phyloP scores from a whole-genome alignment of 192 early-diverging fungal species.

The Diversispora epigaea region DNA sequence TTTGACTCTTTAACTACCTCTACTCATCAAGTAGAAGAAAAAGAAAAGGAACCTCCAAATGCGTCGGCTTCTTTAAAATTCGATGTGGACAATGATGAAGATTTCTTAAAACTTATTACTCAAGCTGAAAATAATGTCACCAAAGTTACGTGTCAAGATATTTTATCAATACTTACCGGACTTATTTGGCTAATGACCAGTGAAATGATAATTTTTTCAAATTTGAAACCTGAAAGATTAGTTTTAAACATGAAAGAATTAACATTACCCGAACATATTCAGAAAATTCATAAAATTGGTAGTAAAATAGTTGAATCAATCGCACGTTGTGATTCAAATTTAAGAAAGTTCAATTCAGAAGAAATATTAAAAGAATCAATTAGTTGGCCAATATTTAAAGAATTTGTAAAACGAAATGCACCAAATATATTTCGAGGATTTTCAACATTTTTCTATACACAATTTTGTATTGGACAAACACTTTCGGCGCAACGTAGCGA shows the following conservation, averaged over 20 bases:
- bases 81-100: background rate
- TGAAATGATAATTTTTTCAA: constrained; percentile 2
- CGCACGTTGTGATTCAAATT: background rate
- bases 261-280: background rate
- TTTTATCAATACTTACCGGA: constrained; percentile 6
- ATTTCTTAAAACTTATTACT: background rate
- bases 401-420: constrained; percentile 36
- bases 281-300: background rate
- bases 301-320: background rate
- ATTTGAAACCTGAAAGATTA: background rate
- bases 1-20: constrained; percentile 19
- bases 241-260: background rate
- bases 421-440: constrained; percentile 48
- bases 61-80: background rate
- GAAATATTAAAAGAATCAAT: background rate
- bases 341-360: background rate
- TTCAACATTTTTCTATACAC: constrained; percentile 45
- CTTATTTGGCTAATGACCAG: constrained; percentile 14
- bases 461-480: constrained; percentile 45
- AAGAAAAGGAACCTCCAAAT: background rate
- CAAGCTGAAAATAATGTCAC: background rate
- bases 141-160: constrained; percentile 13
- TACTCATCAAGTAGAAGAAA: background rate
- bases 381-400: constrained; percentile 21
- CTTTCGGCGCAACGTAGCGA: constrained; percentile 16